Evolutionary conservation across 345 rosid genomes (phyloP).

Genomic region (Rhodomyrtus tomentosa): DNA sequence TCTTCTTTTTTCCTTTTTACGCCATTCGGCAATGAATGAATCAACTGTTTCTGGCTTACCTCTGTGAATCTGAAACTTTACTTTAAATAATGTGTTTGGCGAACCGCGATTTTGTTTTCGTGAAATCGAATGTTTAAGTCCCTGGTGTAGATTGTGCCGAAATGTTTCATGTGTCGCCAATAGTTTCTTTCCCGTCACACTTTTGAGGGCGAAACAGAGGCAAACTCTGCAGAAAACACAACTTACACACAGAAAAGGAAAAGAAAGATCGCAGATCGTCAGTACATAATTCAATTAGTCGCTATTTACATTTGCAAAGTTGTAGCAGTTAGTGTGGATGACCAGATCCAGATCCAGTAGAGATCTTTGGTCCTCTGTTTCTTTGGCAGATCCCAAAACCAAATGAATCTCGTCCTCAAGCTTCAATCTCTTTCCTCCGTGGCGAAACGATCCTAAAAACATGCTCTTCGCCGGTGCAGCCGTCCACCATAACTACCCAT

Average conservation of each 20-base stretch:
- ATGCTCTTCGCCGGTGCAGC: slow-evolving; percentile 46
- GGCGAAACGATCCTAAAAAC: slow-evolving; percentile 26
- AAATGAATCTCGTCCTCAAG: neutral
- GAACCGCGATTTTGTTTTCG: neutral
- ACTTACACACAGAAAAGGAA: neutral
- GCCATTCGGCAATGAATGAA: neutral
- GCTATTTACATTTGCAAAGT: neutral
- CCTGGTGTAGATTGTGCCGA: neutral
- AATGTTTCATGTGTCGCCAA: neutral
- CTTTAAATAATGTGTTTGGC: neutral
- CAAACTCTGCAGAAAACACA: neutral
- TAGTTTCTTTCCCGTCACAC: neutral
- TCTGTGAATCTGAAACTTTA: neutral
- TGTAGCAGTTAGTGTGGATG: neutral
- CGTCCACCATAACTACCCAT: slow-evolving; percentile 38
- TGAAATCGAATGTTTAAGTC: neutral
- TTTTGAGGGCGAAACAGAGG: neutral
- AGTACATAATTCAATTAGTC: neutral
- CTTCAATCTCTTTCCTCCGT: neutral
- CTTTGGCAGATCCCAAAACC: neutral
- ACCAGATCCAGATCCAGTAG: neutral
- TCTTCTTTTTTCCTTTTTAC: neutral
- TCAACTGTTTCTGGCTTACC: neutral
- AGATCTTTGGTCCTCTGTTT: neutral
- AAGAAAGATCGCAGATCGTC: neutral